phyloP scores from a whole-genome alignment of 192 early-diverging fungal species.

The Coemansia reversa region DNA sequence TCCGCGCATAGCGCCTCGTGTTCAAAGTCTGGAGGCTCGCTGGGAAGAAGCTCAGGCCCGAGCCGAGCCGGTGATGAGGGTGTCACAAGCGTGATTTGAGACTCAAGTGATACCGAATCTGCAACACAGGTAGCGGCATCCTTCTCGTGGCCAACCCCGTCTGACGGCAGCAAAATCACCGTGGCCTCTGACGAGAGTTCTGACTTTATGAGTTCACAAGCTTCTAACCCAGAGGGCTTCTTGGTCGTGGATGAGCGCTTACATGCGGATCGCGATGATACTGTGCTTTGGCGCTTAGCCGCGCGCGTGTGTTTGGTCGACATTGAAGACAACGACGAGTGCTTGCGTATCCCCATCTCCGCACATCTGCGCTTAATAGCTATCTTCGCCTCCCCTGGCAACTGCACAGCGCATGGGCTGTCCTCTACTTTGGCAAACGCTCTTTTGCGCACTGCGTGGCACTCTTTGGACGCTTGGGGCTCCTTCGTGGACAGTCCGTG shows the following conservation, averaged over 20 bases:
- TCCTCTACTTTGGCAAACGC: slow-evolving; percentile 16
- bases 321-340: slow-evolving; percentile 37
- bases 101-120: slow-evolving; percentile 34
- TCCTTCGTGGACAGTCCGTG: background rate
- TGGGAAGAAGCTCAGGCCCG: slow-evolving; percentile 12
- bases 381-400: slow-evolving; percentile 39
- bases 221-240: background rate
- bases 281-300: slow-evolving; percentile 9
- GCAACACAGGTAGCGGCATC: slow-evolving; percentile 1
- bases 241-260: slow-evolving; percentile 5
- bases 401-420: slow-evolving; percentile 4
- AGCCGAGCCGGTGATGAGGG: slow-evolving; percentile 35
- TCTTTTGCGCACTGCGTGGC: slow-evolving; percentile 16
- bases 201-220: slow-evolving; percentile 1
- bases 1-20: background rate
- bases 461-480: background rate
- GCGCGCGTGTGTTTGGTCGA: slow-evolving; percentile 15
- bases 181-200: slow-evolving; percentile 48
- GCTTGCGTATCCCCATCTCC: slow-evolving; percentile 45
- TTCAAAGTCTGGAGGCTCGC: slow-evolving; percentile 12
- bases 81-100: slow-evolving; percentile 40
- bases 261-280: background rate
- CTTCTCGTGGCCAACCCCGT: slow-evolving; percentile 12
- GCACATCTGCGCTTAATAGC: slow-evolving; percentile 48
- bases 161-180: slow-evolving; percentile 36